Evolutionary conservation across 352 stramenopile species (phyloP).

Genomic region (Phytopythium vexans): DNA sequence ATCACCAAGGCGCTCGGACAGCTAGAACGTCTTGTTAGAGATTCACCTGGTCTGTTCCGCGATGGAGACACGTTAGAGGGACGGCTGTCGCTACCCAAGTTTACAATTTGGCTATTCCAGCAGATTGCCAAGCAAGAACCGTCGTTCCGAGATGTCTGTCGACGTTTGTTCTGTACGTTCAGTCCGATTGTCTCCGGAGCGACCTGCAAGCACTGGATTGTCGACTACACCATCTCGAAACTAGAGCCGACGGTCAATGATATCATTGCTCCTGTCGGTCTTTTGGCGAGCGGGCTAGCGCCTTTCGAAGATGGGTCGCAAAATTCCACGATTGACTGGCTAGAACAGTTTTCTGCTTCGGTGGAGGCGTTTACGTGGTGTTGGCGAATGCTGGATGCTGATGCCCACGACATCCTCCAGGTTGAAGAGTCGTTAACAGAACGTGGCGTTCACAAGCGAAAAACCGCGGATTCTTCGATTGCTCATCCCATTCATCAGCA

Average conservation of each 20-base stretch:
- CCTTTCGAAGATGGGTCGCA: neutral
- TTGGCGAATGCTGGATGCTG: conserved; percentile 36
- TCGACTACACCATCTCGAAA: conserved; percentile 25
- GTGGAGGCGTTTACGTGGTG: conserved; percentile 59
- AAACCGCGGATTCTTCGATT: neutral
- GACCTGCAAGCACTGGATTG: conserved; percentile 48
- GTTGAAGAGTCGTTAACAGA: neutral
- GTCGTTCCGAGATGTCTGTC: conserved; percentile 37
- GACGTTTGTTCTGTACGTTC: conserved; percentile 46
- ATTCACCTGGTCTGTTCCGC: conserved; percentile 49
- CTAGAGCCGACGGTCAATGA: conserved; percentile 15
- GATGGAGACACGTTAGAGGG: conserved; percentile 5
- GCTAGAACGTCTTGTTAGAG: conserved; percentile 51
- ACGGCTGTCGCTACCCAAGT: conserved; percentile 14
- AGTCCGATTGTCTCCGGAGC: conserved; percentile 32
- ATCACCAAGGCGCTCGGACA: conserved; percentile 62
- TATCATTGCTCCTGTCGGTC: conserved; percentile 45
- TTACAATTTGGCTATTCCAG: conserved; percentile 38
- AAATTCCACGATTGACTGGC: conserved; percentile 40
- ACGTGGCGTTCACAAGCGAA: conserved; percentile 1
- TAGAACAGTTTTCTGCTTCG: conserved; percentile 60
- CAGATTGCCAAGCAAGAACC: conserved; percentile 29
- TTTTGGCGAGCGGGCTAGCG: conserved; percentile 25
- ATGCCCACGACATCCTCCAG: conserved; percentile 18
- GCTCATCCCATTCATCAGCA: neutral